A percentile compares a stretch with the other conserved stretches of the same genome.
Evolutionary conservation across 2,329 filamentous ascomycete genomes (phyloP).

Genomic region (Lachnellula willkommii): DNA sequence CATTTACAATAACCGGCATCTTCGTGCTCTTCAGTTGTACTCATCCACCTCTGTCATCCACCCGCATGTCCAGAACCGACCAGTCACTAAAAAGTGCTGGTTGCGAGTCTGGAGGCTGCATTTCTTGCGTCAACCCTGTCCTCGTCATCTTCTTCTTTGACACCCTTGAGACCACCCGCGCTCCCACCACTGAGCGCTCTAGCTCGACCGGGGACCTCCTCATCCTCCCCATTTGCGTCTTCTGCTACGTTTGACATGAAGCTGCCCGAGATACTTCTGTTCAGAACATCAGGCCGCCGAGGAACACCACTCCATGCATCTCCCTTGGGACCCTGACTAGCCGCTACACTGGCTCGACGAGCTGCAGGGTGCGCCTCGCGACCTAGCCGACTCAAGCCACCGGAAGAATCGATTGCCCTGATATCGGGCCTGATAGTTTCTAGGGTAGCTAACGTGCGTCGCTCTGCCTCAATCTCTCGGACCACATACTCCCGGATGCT

Average conservation of each 20-base stretch:
- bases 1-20: background rate
- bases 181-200: constrained; percentile 29
- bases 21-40: background rate
- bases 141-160: constrained; percentile 79
- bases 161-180: constrained; percentile 46
- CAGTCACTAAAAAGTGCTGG: constrained; percentile 57
- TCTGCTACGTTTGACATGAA: constrained; percentile 61
- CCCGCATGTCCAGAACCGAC: background rate
- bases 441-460: constrained; percentile 84
- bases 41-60: background rate
- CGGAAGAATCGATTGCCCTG: constrained; percentile 83
- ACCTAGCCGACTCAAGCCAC: constrained; percentile 82
- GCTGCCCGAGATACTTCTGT: constrained; percentile 70
- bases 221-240: constrained; percentile 52
- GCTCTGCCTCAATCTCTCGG: constrained; percentile 91
- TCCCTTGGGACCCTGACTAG: constrained; percentile 93
- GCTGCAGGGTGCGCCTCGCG: constrained; percentile 74
- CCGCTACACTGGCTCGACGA: constrained; percentile 71
- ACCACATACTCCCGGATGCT: constrained; percentile 89
- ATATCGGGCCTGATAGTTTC: constrained; percentile 92
- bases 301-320: constrained; percentile 97
- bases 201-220: constrained; percentile 35
- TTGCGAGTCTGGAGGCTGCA: constrained; percentile 86
- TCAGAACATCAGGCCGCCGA: constrained; percentile 66
- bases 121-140: constrained; percentile 94